These are phyloP conservation scores for Pseudogymnoascus sp. DNA, from an alignment of 2,329 filamentous ascomycete species.

Conservation along the genomic window DNA sequence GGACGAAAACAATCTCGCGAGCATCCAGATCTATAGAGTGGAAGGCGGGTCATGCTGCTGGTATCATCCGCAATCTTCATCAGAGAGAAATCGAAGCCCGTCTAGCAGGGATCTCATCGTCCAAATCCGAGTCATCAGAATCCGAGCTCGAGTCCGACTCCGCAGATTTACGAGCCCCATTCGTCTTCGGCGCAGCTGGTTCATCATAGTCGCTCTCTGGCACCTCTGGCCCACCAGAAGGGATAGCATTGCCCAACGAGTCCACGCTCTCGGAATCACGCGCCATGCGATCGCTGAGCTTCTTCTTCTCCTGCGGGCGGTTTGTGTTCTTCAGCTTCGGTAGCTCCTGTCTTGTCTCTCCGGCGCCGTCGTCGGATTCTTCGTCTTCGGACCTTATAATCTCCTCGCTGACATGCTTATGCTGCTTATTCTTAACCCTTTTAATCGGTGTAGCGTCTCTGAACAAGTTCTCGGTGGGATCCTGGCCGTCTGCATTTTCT, in stretches of 20 bases:
- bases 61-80: not conserved
- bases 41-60: not conserved
- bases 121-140: constrained; percentile 1
- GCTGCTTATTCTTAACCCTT: not conserved
- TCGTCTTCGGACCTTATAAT: not conserved
- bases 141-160: not conserved
- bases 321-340: constrained; percentile 6
- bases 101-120: not conserved
- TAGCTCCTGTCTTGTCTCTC: not conserved
- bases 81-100: not conserved
- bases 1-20: not conserved
- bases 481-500: constrained; percentile 8
- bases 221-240: not conserved
- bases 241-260: not conserved
- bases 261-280: constrained; percentile 10
- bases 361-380: not conserved
- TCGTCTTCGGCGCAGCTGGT: not conserved
- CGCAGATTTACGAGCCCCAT: not conserved
- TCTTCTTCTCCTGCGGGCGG: constrained; percentile 8
- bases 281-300: constrained; percentile 15
- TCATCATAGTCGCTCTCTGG: not conserved
- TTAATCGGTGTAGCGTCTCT: not conserved
- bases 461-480: constrained; percentile 1
- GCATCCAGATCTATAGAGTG: not conserved
- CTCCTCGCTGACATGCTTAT: not conserved